Evolutionary conservation across 1,284 basidiomycete species (phyloP).

Genomic region (Meira nashicola): DNA sequence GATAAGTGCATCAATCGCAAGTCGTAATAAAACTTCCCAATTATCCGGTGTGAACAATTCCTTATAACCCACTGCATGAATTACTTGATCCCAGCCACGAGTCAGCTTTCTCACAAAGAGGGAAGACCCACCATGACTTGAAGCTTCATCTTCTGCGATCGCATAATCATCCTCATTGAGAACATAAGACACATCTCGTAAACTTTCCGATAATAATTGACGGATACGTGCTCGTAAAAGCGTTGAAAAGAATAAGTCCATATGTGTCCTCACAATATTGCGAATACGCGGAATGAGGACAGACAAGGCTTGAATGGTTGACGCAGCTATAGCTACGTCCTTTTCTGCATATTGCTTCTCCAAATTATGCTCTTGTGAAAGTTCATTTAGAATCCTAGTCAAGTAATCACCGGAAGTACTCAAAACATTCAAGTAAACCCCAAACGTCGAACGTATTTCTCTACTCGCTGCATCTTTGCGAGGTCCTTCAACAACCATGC

Average conservation of each 20-base stretch:
- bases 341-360: slow-evolving; percentile 2
- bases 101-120: slow-evolving; percentile 79
- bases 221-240: slow-evolving; percentile 73
- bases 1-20: slow-evolving; percentile 78
- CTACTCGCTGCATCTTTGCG: slow-evolving; percentile 45
- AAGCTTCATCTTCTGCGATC: slow-evolving; percentile 61
- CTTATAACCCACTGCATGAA: slow-evolving; percentile 60
- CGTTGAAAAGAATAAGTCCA: slow-evolving; percentile 38
- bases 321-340: slow-evolving; percentile 7
- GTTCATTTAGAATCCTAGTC: slow-evolving; percentile 34
- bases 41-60: slow-evolving; percentile 72
- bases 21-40: slow-evolving; percentile 75
- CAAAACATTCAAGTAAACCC: slow-evolving; percentile 47
- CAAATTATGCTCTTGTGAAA: slow-evolving; percentile 17
- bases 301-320: slow-evolving; percentile 15
- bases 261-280: slow-evolving; percentile 16
- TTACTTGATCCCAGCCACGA: slow-evolving; percentile 72
- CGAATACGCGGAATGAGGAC: slow-evolving; percentile 11
- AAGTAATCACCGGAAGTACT: slow-evolving; percentile 40
- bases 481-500: slow-evolving; percentile 47
- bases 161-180: slow-evolving; percentile 83
- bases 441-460: slow-evolving; percentile 44
- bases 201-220: slow-evolving; percentile 76
- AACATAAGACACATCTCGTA: slow-evolving; percentile 79
- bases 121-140: slow-evolving; percentile 62